Percentiles rank a stretch among this genome's conserved stretches.
Evolutionary conservation across 768 basidiomycete species (phyloP).

Genomic region (Naganishia onofrii): DNA sequence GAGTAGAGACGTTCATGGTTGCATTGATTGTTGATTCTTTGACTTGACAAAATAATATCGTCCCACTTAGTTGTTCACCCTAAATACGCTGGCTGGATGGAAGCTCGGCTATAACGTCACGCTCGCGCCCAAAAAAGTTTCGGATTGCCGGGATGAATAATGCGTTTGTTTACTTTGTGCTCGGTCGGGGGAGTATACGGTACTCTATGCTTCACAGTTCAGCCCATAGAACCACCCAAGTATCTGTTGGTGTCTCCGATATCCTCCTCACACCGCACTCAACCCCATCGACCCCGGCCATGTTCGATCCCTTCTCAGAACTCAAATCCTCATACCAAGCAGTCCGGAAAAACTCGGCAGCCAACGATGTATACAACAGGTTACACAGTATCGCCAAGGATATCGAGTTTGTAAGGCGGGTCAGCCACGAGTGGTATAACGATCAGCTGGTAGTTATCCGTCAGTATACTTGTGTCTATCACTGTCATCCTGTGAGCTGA

Average conservation of each 20-base stretch:
- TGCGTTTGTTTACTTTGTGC: slow-evolving; percentile 24
- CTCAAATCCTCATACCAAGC: slow-evolving; percentile 29
- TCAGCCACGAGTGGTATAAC: slow-evolving; percentile 56
- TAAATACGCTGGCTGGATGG: not conserved
- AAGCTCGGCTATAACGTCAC: slow-evolving; percentile 9
- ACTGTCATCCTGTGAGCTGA: not conserved
- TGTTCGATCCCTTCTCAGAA: slow-evolving; percentile 16
- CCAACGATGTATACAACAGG: slow-evolving; percentile 73
- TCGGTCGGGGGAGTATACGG: too few relatives aligned
- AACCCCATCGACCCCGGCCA: not conserved
- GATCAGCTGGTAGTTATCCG: slow-evolving; percentile 47
- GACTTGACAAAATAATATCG: too few relatives aligned
- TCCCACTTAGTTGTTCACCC: not conserved
- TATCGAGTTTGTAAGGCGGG: slow-evolving; percentile 63
- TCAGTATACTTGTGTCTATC: slow-evolving; percentile 56
- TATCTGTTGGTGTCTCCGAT: not conserved
- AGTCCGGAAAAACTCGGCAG: slow-evolving; percentile 43
- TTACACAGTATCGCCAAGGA: slow-evolving; percentile 82
- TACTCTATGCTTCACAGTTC: too few relatives aligned
- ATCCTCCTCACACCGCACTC: not conserved
- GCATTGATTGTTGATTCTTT: too few relatives aligned
- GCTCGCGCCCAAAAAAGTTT: slow-evolving; percentile 8
- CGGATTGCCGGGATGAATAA: slow-evolving; percentile 10
- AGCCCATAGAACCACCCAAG: too few relatives aligned
- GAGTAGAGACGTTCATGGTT: not conserved